phyloP scores from a whole-genome alignment of 768 basidiomycete species.

The Multifurca ochricompacta region DNA sequence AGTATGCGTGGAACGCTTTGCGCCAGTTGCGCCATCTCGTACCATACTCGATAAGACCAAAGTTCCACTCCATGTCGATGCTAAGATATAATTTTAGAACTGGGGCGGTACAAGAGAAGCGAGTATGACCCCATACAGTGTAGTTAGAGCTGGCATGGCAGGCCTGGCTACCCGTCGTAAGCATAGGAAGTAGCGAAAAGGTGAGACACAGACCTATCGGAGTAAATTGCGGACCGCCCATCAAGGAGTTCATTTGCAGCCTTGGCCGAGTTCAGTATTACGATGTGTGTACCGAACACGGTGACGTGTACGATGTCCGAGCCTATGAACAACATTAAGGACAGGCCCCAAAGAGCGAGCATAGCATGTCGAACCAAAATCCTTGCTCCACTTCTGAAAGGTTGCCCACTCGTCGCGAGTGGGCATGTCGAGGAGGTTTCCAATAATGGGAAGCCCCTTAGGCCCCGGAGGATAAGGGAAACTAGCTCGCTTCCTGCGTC shows the following conservation, averaged over 20 bases:
- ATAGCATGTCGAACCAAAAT: not conserved
- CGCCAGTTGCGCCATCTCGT: conserved; percentile 35
- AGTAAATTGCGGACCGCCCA: conserved; percentile 1
- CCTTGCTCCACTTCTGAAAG: not conserved
- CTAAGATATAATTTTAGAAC: conserved; percentile 19
- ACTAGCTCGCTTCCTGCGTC: not conserved
- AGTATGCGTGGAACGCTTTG: conserved; percentile 35
- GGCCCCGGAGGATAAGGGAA: conserved; percentile 6
- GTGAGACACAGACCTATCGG: conserved; percentile 1
- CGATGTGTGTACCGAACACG: not conserved
- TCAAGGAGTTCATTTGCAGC: conserved; percentile 3
- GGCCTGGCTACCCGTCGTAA: not conserved
- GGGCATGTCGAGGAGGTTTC: conserved; percentile 10
- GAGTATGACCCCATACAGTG: not conserved
- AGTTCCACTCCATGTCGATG: conserved; percentile 36
- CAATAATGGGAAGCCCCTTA: conserved; percentile 1
- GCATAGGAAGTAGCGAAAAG: not conserved
- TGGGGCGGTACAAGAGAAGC: not conserved
- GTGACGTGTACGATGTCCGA: conserved; percentile 6
- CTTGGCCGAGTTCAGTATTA: conserved; percentile 8
- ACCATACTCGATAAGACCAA: conserved; percentile 36
- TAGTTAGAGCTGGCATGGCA: not conserved
- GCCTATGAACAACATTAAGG: not conserved
- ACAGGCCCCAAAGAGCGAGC: not conserved
- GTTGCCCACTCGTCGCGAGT: not conserved